Evolutionary conservation across 2,329 filamentous ascomycete genomes (phyloP).

Genomic region (Penicillium polonicum): DNA sequence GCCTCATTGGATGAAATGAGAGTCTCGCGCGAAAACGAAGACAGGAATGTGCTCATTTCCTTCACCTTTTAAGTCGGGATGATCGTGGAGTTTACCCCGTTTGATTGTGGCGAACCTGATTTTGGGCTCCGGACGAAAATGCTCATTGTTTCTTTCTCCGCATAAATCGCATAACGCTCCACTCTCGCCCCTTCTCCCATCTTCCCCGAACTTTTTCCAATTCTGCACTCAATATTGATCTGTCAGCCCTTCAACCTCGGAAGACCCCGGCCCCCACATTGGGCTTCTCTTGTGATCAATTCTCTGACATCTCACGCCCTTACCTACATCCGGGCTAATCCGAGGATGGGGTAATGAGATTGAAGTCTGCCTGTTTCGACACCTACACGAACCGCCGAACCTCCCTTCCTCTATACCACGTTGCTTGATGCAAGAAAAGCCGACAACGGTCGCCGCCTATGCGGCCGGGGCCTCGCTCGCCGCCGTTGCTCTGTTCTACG

Average conservation of each 20-base stretch:
- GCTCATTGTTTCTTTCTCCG: conserved; percentile 16
- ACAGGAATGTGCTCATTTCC: neutral
- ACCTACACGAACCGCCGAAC: conserved; percentile 10
- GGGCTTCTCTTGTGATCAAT: neutral
- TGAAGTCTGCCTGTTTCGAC: conserved; percentile 15
- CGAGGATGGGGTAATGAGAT: conserved; percentile 22
- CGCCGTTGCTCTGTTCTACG: conserved; percentile 91
- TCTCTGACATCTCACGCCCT: neutral
- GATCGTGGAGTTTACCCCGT: conserved; percentile 12
- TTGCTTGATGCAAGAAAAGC: conserved; percentile 73
- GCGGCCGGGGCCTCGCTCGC: conserved; percentile 93
- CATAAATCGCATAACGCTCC: conserved; percentile 22
- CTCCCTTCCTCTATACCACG: neutral
- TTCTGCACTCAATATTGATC: neutral
- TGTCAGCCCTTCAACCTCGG: neutral
- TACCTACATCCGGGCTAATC: conserved; percentile 2
- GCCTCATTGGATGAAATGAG: neutral
- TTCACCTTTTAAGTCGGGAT: neutral
- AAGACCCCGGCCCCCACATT: neutral
- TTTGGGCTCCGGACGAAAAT: neutral
- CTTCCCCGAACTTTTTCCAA: conserved; percentile 18
- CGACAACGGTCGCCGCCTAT: conserved; percentile 81
- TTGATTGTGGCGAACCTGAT: conserved; percentile 3
- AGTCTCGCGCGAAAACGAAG: neutral
- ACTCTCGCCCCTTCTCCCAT: conserved; percentile 16